Evolutionary conservation across 2,329 filamentous ascomycete species (phyloP).

Genomic region (Claviceps capensis): DNA sequence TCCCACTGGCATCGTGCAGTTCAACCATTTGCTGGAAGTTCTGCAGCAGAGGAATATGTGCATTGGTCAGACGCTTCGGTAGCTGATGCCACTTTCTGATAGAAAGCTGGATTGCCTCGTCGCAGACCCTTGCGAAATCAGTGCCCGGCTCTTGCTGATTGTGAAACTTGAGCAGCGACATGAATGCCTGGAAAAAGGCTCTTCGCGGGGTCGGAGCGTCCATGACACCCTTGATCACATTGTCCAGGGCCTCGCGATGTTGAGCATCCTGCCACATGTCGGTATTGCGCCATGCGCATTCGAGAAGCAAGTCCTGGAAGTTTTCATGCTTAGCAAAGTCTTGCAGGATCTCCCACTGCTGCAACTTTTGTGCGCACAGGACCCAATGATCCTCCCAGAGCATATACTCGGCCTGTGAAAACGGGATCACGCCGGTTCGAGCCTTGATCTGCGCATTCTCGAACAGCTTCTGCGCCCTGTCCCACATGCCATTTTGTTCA

Average conservation of each 20-base stretch:
- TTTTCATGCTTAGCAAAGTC: constrained; percentile 99
- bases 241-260: constrained; percentile 79
- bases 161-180: constrained; percentile 88
- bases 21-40: constrained; percentile 98
- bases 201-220: constrained; percentile 89
- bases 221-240: constrained; percentile 91
- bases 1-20: constrained; percentile 91
- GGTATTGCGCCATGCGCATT: constrained; percentile 89
- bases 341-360: constrained; percentile 96
- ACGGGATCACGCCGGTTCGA: constrained; percentile 86
- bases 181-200: constrained; percentile 97
- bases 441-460: constrained; percentile 96
- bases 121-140: constrained; percentile 82
- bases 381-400: constrained; percentile 99
- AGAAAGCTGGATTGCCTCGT: constrained; percentile 93
- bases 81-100: constrained; percentile 98
- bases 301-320: constrained; percentile 86
- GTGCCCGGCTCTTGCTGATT: constrained; percentile 65
- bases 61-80: constrained; percentile 84
- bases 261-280: constrained; percentile 87
- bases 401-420: constrained; percentile 95
- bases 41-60: constrained; percentile 86
- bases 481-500: constrained; percentile 98
- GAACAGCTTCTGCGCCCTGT: constrained; percentile 94
- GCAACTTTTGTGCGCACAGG: constrained; percentile 90